A percentile compares a stretch with the other conserved stretches of the same genome.
Evolutionary conservation across 1,284 basidiomycete species (phyloP).

Genomic region (Ceratobasidium sp.): DNA sequence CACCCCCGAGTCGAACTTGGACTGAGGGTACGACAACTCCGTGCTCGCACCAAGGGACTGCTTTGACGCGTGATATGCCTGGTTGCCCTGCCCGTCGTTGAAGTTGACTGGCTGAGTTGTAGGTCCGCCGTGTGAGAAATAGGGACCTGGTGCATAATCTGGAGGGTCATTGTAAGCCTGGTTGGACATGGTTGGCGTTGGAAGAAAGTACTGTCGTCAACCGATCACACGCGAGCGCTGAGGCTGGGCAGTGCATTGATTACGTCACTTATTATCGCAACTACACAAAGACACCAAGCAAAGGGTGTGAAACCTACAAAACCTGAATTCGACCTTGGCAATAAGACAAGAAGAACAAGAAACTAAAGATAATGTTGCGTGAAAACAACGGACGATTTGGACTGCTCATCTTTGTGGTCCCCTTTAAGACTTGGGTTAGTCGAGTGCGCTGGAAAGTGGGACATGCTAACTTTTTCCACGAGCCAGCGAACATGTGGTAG

Average conservation of each 20-base stretch:
- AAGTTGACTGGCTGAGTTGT: slow-evolving; percentile 48
- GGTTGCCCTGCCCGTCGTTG: slow-evolving; percentile 11
- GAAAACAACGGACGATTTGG: neutral
- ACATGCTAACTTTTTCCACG: slow-evolving; percentile 42
- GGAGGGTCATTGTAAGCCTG: slow-evolving; percentile 38
- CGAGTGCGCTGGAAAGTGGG: neutral
- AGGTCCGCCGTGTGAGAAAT: neutral
- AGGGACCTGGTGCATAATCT: slow-evolving; percentile 1
- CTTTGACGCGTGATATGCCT: slow-evolving; percentile 22
- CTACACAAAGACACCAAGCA: neutral
- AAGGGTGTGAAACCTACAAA: neutral
- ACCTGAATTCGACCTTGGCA: neutral
- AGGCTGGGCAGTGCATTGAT: slow-evolving; percentile 26
- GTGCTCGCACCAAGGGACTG: slow-evolving; percentile 44
- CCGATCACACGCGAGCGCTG: slow-evolving; percentile 12
- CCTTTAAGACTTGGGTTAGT: neutral
- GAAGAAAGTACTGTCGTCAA: slow-evolving; percentile 16
- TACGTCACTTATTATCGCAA: slow-evolving; percentile 1
- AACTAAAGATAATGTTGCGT: neutral
- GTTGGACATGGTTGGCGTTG: slow-evolving; percentile 30
- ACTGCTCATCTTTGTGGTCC: neutral
- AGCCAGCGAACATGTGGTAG: slow-evolving; percentile 47
- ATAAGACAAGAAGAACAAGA: neutral
- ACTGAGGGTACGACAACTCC: slow-evolving; percentile 44
- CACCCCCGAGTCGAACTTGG: slow-evolving; percentile 44